phyloP scores from a whole-genome alignment of 495 filamentous ascomycete genomes.

The Clavariopsis aquatica region DNA sequence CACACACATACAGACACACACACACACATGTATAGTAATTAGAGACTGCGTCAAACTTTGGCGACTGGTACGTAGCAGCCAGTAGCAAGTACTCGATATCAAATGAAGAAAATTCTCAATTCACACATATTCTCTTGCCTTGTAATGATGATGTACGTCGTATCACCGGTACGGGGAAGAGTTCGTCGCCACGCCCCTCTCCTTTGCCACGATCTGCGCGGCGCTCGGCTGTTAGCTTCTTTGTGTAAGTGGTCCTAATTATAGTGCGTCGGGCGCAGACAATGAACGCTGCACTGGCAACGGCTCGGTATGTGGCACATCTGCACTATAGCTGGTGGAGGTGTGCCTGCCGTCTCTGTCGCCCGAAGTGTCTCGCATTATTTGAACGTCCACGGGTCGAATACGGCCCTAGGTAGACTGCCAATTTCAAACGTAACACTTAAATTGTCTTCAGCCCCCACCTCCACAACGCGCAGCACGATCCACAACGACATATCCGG shows the following conservation, averaged over 20 bases:
- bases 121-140: background rate
- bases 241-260: background rate
- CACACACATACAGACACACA: conserved; percentile 13
- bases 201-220: background rate
- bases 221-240: background rate
- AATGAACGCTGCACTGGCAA: conserved; percentile 7
- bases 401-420: conserved; percentile 26
- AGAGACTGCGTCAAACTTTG: too few relatives aligned
- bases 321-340: too few relatives aligned
- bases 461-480: conserved; percentile 19
- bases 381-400: conserved; percentile 8
- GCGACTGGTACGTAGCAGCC: conserved; percentile 2
- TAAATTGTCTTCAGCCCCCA: conserved; percentile 34
- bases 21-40: conserved; percentile 24
- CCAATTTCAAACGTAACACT: conserved; percentile 30
- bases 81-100: conserved; percentile 4
- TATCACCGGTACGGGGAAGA: background rate
- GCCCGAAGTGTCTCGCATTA: conserved; percentile 28
- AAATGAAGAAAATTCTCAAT: conserved; percentile 2
- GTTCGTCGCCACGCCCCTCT: background rate
- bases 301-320: conserved; percentile 9
- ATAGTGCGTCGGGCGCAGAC: conserved; percentile 5
- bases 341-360: background rate
- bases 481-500: too few relatives aligned
- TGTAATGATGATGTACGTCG: background rate